phyloP scores from a whole-genome alignment of 2,329 filamentous ascomycete genomes.

The Diaporthe batatas region DNA sequence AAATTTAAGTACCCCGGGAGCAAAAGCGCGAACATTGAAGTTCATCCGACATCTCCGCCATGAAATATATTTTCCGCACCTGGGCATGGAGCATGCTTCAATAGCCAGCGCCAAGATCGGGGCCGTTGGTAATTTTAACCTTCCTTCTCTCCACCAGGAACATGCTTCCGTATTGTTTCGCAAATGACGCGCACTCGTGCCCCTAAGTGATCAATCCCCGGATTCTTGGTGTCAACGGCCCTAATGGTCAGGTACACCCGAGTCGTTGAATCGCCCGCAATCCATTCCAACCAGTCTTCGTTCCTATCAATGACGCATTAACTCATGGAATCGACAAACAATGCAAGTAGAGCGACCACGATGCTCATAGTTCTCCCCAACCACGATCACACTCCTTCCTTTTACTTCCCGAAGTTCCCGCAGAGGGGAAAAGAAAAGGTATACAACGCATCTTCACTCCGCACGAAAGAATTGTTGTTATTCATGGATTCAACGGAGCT shows the following conservation, averaged over 20 bases:
- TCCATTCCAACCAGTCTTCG: no score
- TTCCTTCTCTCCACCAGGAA: neutral
- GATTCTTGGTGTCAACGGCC: no score
- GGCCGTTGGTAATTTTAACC: neutral
- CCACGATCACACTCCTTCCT: neutral
- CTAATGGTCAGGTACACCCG: no score
- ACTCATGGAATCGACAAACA: no score
- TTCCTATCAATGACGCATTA: no score
- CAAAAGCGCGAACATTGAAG: no score
- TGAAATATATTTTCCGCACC: neutral
- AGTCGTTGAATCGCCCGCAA: no score
- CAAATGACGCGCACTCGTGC: neutral
- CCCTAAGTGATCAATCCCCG: neutral
- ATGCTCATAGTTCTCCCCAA: no score
- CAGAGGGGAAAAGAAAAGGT: neutral
- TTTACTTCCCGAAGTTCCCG: neutral
- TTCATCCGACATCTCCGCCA: neutral
- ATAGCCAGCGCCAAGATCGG: neutral
- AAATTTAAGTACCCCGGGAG: neutral
- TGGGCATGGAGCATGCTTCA: neutral
- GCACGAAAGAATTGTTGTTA: rapidly evolving
- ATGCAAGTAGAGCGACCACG: no score
- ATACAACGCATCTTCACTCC: neutral
- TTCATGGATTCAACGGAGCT: neutral
- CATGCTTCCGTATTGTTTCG: neutral